phyloP scores from a whole-genome alignment of 2,329 filamentous ascomycete species.

The Aspergillus pseudoterreus region DNA sequence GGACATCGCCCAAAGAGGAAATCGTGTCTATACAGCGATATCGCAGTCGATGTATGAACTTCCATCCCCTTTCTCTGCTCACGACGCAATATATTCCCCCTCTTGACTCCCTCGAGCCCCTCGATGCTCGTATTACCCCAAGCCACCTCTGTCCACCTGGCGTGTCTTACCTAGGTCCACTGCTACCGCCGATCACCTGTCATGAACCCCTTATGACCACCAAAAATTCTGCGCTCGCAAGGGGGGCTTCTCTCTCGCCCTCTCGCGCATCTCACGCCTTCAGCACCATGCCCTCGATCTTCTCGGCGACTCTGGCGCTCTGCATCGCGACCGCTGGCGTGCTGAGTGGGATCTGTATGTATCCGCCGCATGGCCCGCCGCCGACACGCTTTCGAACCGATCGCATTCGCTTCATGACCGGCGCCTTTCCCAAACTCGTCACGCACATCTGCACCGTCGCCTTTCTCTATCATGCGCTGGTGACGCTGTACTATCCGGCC shows the following conservation, averaged over 20 bases:
- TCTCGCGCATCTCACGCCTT: background rate
- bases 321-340: background rate
- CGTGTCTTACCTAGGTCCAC: too few species aligned
- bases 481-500: conserved; percentile 9
- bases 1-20: too few species aligned
- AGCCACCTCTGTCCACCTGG: too few species aligned
- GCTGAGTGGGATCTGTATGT: conserved; percentile 1
- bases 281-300: background rate
- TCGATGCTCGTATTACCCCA: too few species aligned
- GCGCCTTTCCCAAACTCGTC: conserved; percentile 3
- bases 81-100: too few species aligned
- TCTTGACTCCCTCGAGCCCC: too few species aligned
- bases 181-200: background rate
- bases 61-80: too few species aligned
- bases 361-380: background rate
- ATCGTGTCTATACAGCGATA: background rate
- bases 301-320: background rate
- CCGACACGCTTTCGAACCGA: conserved; percentile 6
- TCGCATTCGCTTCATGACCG: conserved; percentile 16
- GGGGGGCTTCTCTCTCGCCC: background rate
- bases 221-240: background rate
- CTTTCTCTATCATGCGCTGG: conserved; percentile 19
- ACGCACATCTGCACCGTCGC: conserved; percentile 7
- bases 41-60: too few species aligned
- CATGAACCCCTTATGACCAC: background rate